Conservation (phyloP, 1,284 basidiomycete genomes). For the Ganoderma lucidum region DNA sequence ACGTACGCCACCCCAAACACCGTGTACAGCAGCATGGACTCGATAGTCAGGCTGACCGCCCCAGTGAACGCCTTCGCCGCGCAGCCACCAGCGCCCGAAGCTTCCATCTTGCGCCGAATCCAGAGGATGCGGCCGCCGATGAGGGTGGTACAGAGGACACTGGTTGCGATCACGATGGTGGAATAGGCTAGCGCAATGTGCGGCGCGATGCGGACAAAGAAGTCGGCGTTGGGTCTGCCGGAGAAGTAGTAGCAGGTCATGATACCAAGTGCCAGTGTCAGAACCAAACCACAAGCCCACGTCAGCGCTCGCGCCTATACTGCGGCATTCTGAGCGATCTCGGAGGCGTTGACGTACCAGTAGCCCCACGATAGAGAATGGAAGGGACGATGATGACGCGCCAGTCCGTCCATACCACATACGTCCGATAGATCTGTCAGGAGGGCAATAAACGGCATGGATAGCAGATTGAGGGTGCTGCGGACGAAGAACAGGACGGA, state of each 20-base stretch:
- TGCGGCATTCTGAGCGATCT: neutral
- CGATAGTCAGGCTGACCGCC: constrained; percentile 23
- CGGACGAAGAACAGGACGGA: neutral
- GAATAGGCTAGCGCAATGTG: constrained; percentile 18
- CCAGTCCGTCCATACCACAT: constrained; percentile 23
- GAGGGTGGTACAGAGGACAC: constrained; percentile 20
- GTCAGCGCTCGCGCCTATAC: neutral
- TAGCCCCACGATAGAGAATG: constrained; percentile 19
- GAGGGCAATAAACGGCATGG: neutral
- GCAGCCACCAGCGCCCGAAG: neutral
- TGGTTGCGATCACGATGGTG: constrained; percentile 20
- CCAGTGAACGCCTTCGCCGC: constrained; percentile 21
- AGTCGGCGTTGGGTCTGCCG: neutral
- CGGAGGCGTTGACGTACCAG: neutral
- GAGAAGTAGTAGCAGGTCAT: constrained; percentile 24
- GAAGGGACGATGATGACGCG: constrained; percentile 16
- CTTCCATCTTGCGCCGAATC: constrained; percentile 15
- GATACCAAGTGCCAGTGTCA: constrained; percentile 22
- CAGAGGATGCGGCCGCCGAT: constrained; percentile 22
- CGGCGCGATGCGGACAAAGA: neutral
- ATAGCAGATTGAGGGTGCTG: neutral
- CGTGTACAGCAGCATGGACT: constrained; percentile 25
- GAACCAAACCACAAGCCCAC: neutral
- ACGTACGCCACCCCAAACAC: constrained; percentile 26
- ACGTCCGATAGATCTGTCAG: constrained; percentile 23